Evolutionary conservation across 306 rosid species (phyloP).

Genomic region (Ormosia semicastrata): DNA sequence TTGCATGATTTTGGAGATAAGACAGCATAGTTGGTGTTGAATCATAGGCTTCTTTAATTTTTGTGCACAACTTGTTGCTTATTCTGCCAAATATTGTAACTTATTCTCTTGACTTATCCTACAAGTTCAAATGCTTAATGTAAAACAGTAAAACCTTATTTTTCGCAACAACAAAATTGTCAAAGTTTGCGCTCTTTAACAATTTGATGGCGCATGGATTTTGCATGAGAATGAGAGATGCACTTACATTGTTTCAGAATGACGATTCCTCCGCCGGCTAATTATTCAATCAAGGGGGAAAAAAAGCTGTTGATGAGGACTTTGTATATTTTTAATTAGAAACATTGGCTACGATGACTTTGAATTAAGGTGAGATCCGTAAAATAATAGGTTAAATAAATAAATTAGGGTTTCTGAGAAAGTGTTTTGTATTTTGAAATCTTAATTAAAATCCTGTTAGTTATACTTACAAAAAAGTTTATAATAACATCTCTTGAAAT

Average conservation of each 20-base stretch:
- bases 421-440: too few relatives aligned
- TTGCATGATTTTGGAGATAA: constrained; percentile 12
- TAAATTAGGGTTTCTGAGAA: too few relatives aligned
- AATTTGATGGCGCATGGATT: background rate
- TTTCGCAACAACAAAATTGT: background rate
- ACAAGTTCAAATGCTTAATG: background rate
- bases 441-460: too few relatives aligned
- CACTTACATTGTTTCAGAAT: background rate
- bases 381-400: background rate
- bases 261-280: background rate
- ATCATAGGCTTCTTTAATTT: background rate
- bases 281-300: background rate
- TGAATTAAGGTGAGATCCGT: background rate
- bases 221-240: background rate
- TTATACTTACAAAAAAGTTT: too few relatives aligned
- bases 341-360: background rate
- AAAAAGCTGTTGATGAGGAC: background rate
- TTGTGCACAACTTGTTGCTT: constrained; percentile 21
- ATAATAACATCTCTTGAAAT: too few relatives aligned
- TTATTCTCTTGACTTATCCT: background rate
- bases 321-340: background rate
- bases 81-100: background rate
- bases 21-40: constrained; percentile 9
- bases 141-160: background rate
- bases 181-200: background rate